phyloP scores from a whole-genome alignment of 768 basidiomycete genomes.

The Lactarius hengduanensis region DNA sequence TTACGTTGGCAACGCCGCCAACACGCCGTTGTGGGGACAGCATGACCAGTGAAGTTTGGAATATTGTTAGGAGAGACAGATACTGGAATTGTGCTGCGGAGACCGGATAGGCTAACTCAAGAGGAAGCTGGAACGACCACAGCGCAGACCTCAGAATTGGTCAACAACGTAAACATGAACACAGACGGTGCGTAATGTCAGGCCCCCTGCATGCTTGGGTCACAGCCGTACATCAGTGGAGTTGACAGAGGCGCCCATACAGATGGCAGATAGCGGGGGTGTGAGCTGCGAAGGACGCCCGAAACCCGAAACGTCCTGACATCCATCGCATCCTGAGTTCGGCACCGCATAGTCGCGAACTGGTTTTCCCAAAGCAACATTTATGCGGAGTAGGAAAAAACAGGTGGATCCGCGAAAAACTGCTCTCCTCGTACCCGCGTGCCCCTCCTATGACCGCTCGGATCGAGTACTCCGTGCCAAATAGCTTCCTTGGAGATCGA shows the following conservation, averaged over 20 bases:
- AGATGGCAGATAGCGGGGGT: not conserved
- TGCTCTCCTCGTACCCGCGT: not conserved
- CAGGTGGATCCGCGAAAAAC: not conserved
- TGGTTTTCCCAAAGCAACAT: not conserved
- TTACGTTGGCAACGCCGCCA: not conserved
- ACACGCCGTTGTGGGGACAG: not conserved
- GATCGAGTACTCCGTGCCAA: not conserved
- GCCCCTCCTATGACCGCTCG: not conserved
- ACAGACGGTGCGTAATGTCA: not conserved
- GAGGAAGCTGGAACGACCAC: not conserved
- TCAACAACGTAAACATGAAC: not conserved
- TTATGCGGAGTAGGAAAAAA: not conserved
- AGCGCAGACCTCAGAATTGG: not conserved
- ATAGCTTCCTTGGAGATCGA: not conserved
- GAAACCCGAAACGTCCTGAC: not conserved
- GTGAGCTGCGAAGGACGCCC: not conserved
- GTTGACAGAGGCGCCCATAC: not conserved
- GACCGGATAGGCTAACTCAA: not conserved
- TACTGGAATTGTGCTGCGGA: not conserved
- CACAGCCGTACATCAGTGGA: not conserved
- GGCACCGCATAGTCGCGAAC: not conserved
- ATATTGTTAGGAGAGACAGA: not conserved
- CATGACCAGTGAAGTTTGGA: not conserved
- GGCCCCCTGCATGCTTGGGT: not conserved
- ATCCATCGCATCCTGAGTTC: not conserved